Conservation (phyloP, 2,329 filamentous ascomycete species). For the Talaromyces amestolkiae region DNA sequence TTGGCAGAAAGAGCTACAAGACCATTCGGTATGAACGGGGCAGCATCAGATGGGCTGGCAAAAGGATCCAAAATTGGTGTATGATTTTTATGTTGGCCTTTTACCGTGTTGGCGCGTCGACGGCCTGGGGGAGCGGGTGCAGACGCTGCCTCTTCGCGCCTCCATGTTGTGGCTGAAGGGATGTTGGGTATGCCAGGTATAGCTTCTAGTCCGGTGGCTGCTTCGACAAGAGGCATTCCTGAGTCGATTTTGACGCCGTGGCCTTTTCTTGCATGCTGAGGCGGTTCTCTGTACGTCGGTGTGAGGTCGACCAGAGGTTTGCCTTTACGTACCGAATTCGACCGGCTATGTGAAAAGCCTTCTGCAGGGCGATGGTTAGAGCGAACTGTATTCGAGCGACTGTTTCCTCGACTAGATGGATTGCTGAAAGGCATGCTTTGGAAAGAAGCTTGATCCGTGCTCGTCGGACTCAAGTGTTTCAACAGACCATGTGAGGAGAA, state of each 20-base stretch:
- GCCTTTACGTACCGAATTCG: slow-evolving; percentile 47
- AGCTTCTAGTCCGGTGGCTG: slow-evolving; percentile 42
- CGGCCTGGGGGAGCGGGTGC: slow-evolving; percentile 21
- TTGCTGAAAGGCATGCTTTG: slow-evolving; percentile 31
- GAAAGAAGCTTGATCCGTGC: slow-evolving; percentile 34
- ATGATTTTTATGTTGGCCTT: slow-evolving; percentile 26
- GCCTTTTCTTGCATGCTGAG: slow-evolving; percentile 41
- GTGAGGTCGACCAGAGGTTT: slow-evolving; percentile 69
- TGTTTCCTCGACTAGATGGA: slow-evolving; percentile 24
- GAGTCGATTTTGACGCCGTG: slow-evolving; percentile 45
- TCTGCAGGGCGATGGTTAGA: slow-evolving; percentile 23
- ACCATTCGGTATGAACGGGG: slow-evolving; percentile 38
- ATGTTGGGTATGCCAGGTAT: slow-evolving; percentile 33
- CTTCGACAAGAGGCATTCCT: slow-evolving; percentile 41
- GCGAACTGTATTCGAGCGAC: slow-evolving; percentile 36
- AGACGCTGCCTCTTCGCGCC: slow-evolving; percentile 27
- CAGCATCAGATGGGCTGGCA: slow-evolving; percentile 17
- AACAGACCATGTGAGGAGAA: slow-evolving; percentile 56
- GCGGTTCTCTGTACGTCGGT: slow-evolving; percentile 62
- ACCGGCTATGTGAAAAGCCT: slow-evolving; percentile 35
- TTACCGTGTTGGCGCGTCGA: slow-evolving; percentile 37
- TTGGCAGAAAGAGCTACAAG: slow-evolving; percentile 32
- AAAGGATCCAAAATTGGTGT: slow-evolving; percentile 19
- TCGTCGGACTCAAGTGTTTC: slow-evolving; percentile 50
- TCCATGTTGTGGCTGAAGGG: slow-evolving; percentile 42